Base-by-base conservation (phyloP, 2,329 filamentous ascomycete genomes). In the Cordyceps fumosorosea region DNA sequence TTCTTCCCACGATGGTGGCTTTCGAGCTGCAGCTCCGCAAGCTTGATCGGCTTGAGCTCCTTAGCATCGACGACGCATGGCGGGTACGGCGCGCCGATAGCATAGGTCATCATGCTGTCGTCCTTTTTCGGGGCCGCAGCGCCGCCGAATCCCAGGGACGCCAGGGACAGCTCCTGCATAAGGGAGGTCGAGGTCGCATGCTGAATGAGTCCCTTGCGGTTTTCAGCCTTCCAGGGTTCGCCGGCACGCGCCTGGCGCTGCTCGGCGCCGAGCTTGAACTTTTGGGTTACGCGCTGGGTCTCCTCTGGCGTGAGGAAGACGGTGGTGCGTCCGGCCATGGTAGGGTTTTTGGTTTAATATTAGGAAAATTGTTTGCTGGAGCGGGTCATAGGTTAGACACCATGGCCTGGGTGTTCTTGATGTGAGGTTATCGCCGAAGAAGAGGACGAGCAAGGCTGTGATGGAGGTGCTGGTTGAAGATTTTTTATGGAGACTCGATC, bases 231-330 rank as follows among this genome's bases (percentile, higher is more conserved):
- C 32, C 72, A 67, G 0, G 62, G 32, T 5, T 67, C 63, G 8
- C 69, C 69, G 16, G 26, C 57, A 14, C 67, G 64, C 7, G 66
- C 61, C 32, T 60, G 56, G 45, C 71, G 69, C 59, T 69, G 69
- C 3, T 68, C 58, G 11, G 64, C 29, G 8, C 60, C 58, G n/a
- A 65, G 57, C n/a, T 67, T 66, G 40, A 72, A 59, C 0, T 65
- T 69, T 1, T 62, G 65, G 47, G 64, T 66, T 11, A 75, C 67
- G 5, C 71, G 71, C 10, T 68, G 64, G 1, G 68, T 68, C 57
- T 75, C 74, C 24, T 69, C 65, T 0, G 65, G 65, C 0, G 73
- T 71, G 64, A 75, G 67, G 47, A 72, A 74, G 20, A 76, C 63
- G 0, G 71, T 75, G 34, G 67, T 67, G 12, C 62, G 66, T 53